Conservation (phyloP, 2,329 filamentous ascomycete genomes). For the Hypomyces rosellus region DNA sequence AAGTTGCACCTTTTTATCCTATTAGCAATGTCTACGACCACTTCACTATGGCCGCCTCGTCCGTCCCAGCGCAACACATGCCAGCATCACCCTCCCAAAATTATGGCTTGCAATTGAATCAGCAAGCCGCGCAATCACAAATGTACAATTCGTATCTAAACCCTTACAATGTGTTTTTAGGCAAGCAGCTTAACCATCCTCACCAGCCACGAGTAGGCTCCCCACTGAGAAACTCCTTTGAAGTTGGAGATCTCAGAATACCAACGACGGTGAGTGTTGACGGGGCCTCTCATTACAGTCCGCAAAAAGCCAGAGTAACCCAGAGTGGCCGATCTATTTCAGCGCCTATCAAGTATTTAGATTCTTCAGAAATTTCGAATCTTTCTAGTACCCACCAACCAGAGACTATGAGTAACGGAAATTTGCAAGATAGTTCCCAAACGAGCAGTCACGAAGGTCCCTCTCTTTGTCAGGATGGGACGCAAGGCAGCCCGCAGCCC, state of each 20-base stretch:
- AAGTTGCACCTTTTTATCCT: not conserved
- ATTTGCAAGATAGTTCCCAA: not conserved
- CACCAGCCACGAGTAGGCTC: conserved; percentile 23
- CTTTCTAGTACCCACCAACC: not conserved
- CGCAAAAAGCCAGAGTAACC: too few relatives aligned
- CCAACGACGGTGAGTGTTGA: not conserved
- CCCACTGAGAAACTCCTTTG: conserved; percentile 19
- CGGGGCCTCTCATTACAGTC: not conserved
- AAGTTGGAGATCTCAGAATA: not conserved
- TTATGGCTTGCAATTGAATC: not conserved
- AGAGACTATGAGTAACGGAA: not conserved
- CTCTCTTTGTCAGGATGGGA: not conserved
- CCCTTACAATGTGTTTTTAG: conserved; percentile 19
- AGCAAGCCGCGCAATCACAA: not conserved
- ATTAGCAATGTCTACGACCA: not conserved
- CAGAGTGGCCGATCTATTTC: conserved; percentile 1
- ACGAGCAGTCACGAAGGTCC: not conserved
- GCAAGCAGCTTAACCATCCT: conserved; percentile 7
- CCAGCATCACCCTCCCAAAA: not conserved
- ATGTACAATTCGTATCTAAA: conserved; percentile 14
- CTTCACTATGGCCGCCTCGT: not conserved
- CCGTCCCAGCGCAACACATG: not conserved
- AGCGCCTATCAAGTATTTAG: not conserved
- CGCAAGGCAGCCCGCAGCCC: not conserved
- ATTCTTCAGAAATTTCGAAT: not conserved